These are phyloP conservation scores for Thozetella sp. DNA, from an alignment of 495 filamentous ascomycete species.

Conservation along the genomic window DNA sequence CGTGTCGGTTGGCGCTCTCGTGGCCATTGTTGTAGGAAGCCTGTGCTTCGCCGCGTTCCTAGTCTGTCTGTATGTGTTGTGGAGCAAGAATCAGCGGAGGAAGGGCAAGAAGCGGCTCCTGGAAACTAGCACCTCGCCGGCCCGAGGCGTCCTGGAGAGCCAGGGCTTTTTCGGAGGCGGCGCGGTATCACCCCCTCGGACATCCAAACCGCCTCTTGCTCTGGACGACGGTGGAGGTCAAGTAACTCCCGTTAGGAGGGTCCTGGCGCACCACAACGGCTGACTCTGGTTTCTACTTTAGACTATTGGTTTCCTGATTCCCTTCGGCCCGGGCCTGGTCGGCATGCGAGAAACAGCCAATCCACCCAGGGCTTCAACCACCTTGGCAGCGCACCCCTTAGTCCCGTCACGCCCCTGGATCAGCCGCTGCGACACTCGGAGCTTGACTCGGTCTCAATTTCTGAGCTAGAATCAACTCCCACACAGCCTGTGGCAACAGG, in stretches of 20 bases:
- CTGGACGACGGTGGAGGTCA: background rate
- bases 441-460: constrained; percentile 15
- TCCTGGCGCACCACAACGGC: no score
- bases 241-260: no score
- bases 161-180: constrained; percentile 8
- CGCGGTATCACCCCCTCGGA: background rate
- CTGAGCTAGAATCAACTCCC: background rate
- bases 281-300: no score
- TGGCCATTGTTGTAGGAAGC: constrained; percentile 18
- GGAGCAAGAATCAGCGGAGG: constrained; percentile 7
- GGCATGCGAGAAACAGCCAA: background rate
- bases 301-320: constrained; percentile 26
- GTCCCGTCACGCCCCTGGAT: constrained; percentile 5
- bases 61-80: constrained; percentile 15
- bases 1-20: constrained; percentile 14
- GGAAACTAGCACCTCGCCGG: constrained; percentile 1
- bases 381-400: background rate
- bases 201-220: background rate
- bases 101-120: constrained; percentile 8
- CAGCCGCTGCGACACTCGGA: constrained; percentile 9
- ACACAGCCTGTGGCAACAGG: background rate
- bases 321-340: background rate
- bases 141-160: constrained; percentile 4
- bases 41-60: constrained; percentile 9
- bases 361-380: background rate